Evolutionary conservation across 2,329 filamentous ascomycete species (phyloP).

Genomic region (Zalaria sp.): DNA sequence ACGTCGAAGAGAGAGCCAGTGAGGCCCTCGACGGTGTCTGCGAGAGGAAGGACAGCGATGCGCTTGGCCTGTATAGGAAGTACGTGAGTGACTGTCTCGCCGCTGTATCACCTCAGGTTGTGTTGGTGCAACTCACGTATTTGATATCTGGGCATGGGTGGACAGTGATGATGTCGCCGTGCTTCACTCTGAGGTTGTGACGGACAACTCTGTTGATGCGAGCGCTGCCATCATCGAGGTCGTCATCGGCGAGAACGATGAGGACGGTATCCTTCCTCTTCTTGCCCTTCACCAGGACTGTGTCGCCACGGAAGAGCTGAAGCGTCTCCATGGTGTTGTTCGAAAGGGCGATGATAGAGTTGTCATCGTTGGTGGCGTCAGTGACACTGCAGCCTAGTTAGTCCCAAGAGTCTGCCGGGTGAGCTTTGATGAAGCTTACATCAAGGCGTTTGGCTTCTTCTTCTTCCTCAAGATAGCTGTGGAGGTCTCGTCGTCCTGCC

Average conservation of each 20-base stretch:
- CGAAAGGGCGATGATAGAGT: constrained; percentile 95
- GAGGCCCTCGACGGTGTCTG: constrained; percentile 93
- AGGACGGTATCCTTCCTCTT: constrained; percentile 98
- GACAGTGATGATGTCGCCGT: constrained; percentile 93
- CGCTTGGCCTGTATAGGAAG: constrained; percentile 64
- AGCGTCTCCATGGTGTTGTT: constrained; percentile 98
- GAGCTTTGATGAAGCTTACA: constrained; percentile 46
- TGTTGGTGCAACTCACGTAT: constrained; percentile 57
- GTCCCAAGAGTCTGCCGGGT: background rate
- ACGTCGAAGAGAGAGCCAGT: constrained; percentile 98
- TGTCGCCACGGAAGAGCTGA: constrained; percentile 96
- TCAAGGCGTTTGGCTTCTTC: constrained; percentile 99
- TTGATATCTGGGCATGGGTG: constrained; percentile 99
- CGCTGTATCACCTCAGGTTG: background rate
- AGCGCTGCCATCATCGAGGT: constrained; percentile 91
- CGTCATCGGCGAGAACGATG: constrained; percentile 93
- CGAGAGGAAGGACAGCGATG: constrained; percentile 94
- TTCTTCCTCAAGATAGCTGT: constrained; percentile 99
- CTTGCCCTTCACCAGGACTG: constrained; percentile 96
- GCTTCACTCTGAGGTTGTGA: constrained; percentile 97
- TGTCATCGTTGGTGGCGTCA: constrained; percentile 97
- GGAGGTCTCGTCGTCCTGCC: constrained; percentile 64
- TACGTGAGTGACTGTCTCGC: background rate
- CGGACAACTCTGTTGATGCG: constrained; percentile 97
- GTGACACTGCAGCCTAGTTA: constrained; percentile 54